Base-by-base conservation (phyloP, 2,329 filamentous ascomycete genomes). In the Curvularia lunata region DNA sequence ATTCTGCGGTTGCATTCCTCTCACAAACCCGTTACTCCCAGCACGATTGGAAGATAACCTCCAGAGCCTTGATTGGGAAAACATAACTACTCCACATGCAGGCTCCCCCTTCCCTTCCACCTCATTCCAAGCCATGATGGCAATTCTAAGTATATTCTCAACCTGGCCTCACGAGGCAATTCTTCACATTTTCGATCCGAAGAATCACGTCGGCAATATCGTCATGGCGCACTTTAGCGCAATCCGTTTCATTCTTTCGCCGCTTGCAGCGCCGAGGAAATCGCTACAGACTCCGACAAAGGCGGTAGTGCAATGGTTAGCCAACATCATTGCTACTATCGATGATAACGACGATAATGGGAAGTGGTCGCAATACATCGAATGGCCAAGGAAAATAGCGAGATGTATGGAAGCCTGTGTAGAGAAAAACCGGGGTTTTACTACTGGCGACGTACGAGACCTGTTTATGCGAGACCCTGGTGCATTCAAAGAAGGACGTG, bases 391-490 rank as follows among this genome's bases (percentile, higher is more conserved):
- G 19, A 63, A 53, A 40, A 59, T 70, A 16, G 13, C 65, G 28
- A 52, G 21, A 12, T 58, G 58, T 42, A 54, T 67, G 52, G 47
- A 60, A 13, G 51, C 27, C 7, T 57, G 49, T 18, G 16, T 66
- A 23, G 52, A 52, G 32, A 59, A 52, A 37, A 61, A 61, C 4
- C 50, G 42, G 12, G 52, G 52, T 5, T 45, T 66, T 23, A 63
- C 53, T 10, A 53, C 62, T 23, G 54, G 48, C 1, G 54, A 62
- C 41, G 23, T 67, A 18, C 46, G 56, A 30, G 41, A 61, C 28
- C 48, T 58, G 34, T 28, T 66, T 9, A 7, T 63, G 2, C 53
- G 46, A 5, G 57, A 79, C 68, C 73, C 84, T 0, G 85, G 86
- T 61, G 85, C 54, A 12, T 64, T 65, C 50, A 56, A 52, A 18